Evolutionary conservation across 805 yeast species (phyloP), one percentile per base, ranked within the genome.

Genomic region (Crinitomyces ghanaensis): DNA sequence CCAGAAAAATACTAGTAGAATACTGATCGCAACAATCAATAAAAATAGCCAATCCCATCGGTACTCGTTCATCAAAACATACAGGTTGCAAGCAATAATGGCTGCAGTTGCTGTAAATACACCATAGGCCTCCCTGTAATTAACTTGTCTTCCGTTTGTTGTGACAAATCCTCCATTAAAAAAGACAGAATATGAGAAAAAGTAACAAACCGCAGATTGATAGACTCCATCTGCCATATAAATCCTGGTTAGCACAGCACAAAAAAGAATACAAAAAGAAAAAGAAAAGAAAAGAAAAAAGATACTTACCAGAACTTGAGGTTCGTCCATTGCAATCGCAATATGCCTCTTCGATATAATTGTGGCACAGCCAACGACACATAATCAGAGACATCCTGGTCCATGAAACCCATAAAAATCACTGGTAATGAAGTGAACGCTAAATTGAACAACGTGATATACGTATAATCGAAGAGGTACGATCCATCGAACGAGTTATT

Each of bases 401-500:
- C 93, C 28, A 78, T 57, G 19, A 76, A 66, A 12, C 80, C 91
- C 53, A 80, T 56, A 42, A 76, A 65, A 31, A 80, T 77, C 29
- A 80, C 80, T 4, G 93, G 88, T 37, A 79, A 56, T 6, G 91
- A 79, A 1, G 91, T 80, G 49, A 80, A 80, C 3, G 84, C 83
- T 62, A 81, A 66, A 53, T 80, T 80, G 65, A 74, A 80, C 51
- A 80, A 70, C 72, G 78, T 76, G 57, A 81, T 65, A 50, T 70
- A 77, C 15, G 93, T 80, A 57, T 71, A 81, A 56, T 80, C 88
- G 46, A 72, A 79, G 50, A 79, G 60, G 49, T 79, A 80, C 2
- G 85, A 67, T 21, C 85, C 85, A 51, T 81, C 91, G 49, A 74
- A 80, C 46, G 72, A 60, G 48, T 62, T 70, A 57, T 62, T 78